Percentiles rank a stretch among this genome's conserved stretches.
Evolutionary conservation across 164 flowering plant species (phyloP).

Genomic region (Santalum album): DNA sequence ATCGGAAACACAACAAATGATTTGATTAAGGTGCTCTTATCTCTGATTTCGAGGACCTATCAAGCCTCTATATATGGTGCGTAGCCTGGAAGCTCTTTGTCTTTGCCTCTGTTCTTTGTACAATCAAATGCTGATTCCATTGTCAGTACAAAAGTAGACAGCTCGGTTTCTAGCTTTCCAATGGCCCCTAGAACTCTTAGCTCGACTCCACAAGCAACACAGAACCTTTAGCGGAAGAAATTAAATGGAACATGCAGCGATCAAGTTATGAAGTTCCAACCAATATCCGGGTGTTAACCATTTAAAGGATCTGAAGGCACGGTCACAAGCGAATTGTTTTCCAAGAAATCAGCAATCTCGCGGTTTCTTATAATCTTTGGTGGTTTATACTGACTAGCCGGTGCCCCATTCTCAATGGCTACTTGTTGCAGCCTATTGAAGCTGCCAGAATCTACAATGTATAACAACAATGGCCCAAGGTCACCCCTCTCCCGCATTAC

Average conservation of each 20-base stretch:
- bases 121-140: no score
- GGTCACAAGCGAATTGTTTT: slow-evolving; percentile 12
- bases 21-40: no score
- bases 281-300: not conserved
- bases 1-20: no score
- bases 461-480: slow-evolving; percentile 23
- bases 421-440: slow-evolving; percentile 19
- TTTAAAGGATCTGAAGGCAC: slow-evolving; percentile 9
- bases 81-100: no score
- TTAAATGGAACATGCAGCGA: not conserved
- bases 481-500: slow-evolving; percentile 24
- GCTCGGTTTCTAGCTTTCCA: no score
- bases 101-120: no score
- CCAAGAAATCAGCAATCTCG: slow-evolving; percentile 22
- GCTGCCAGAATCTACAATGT: slow-evolving; percentile 26
- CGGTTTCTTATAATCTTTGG: slow-evolving; percentile 33
- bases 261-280: not conserved
- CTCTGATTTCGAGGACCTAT: no score
- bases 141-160: no score
- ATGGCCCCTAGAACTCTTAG: no score
- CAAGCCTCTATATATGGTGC: no score
- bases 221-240: not conserved
- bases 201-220: not conserved
- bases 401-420: slow-evolving; percentile 30
- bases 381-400: slow-evolving; percentile 37